Evolutionary conservation across 345 rosid species (phyloP).

Genomic region (Eucalyptus sp.): DNA sequence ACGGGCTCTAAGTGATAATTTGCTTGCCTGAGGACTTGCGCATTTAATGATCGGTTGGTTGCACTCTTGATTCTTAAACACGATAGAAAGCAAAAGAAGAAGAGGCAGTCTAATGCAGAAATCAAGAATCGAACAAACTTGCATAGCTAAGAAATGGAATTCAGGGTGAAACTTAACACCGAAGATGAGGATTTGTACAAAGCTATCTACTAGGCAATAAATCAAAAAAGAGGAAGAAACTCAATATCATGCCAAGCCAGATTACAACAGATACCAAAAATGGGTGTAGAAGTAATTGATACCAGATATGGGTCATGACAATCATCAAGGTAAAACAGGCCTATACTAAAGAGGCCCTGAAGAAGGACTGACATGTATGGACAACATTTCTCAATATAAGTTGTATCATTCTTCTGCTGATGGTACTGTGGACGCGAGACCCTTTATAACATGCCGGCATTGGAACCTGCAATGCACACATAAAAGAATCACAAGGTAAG

Average conservation of each 20-base stretch:
- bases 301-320: neutral
- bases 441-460: slow-evolving; percentile 73
- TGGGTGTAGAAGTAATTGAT: neutral
- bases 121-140: neutral
- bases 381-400: neutral
- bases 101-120: neutral
- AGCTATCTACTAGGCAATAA: neutral
- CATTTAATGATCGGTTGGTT: neutral
- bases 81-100: neutral
- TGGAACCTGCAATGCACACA: slow-evolving; percentile 46
- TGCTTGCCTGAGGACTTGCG: neutral
- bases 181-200: neutral
- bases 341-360: neutral
- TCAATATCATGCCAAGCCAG: neutral
- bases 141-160: neutral
- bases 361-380: neutral
- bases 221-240: neutral
- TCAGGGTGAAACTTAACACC: neutral
- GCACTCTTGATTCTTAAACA: neutral
- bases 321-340: neutral
- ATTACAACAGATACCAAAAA: neutral
- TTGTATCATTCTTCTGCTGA: slow-evolving; percentile 35
- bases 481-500: neutral
- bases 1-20: neutral
- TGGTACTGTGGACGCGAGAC: slow-evolving; percentile 38